A percentile compares a stretch with the other conserved stretches of the same genome.
Evolutionary conservation across 768 basidiomycete genomes (phyloP).

Genomic region (Trametes sanguinea): DNA sequence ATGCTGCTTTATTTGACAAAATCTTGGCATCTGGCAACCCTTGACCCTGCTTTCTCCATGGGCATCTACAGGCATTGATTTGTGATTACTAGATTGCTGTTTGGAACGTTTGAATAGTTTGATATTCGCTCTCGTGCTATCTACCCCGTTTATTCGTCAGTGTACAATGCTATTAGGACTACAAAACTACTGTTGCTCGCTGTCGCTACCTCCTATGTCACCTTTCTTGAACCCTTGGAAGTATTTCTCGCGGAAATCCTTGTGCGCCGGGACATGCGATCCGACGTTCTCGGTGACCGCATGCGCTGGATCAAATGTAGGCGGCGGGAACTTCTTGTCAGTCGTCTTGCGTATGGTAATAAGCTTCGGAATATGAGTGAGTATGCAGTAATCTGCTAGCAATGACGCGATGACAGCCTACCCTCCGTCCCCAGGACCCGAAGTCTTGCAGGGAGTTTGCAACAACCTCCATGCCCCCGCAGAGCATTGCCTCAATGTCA

Average conservation of each 20-base stretch:
- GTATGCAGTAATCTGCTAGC: too few relatives aligned
- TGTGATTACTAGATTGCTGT: too few relatives aligned
- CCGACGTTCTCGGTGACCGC: conserved; percentile 15
- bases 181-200: not conserved
- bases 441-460: conserved; percentile 92
- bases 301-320: conserved; percentile 50
- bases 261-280: conserved; percentile 75
- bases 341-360: conserved; percentile 85
- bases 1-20: too few relatives aligned
- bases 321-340: conserved; percentile 46
- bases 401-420: conserved; percentile 40
- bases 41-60: too few relatives aligned
- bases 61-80: too few relatives aligned
- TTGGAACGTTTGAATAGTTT: too few relatives aligned
- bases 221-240: conserved; percentile 74
- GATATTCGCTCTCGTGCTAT: too few relatives aligned
- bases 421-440: conserved; percentile 92
- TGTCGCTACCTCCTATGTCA: not conserved
- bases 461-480: conserved; percentile 85
- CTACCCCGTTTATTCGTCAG: too few relatives aligned
- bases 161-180: too few relatives aligned
- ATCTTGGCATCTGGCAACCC: too few relatives aligned
- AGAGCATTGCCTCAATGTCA: conserved; percentile 77
- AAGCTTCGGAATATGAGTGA: conserved; percentile 49
- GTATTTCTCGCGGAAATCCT: conserved; percentile 86